These are phyloP conservation scores for Metschnikowia baotianmanensis DNA, from an alignment of 805 yeast genomes.

Conservation along the genomic window DNA sequence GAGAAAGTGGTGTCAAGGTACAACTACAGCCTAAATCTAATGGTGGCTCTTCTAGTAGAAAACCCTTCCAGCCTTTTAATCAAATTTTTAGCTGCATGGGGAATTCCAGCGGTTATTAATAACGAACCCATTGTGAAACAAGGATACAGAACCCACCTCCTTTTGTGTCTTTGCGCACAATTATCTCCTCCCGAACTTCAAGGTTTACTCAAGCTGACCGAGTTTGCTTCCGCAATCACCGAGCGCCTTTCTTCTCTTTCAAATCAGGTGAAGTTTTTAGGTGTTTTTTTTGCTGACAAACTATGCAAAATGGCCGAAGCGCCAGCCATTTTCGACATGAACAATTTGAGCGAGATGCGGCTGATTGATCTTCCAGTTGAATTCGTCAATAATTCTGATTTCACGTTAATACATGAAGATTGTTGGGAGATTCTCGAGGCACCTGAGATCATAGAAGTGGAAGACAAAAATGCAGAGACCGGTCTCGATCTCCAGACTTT, in stretches of 20 bases:
- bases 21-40: constrained; percentile 10
- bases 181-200: constrained; percentile 19
- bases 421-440: constrained; percentile 23
- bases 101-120: constrained; percentile 35
- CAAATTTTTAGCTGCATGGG: constrained; percentile 20
- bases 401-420: constrained; percentile 7
- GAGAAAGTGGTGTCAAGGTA: constrained; percentile 20
- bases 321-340: constrained; percentile 33
- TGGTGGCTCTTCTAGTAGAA: constrained; percentile 11
- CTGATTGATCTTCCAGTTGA: constrained; percentile 4
- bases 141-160: constrained; percentile 45
- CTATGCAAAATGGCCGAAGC: constrained; percentile 34
- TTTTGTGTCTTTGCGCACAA: constrained; percentile 36
- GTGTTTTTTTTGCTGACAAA: constrained; percentile 56
- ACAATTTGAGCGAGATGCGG: constrained; percentile 10
- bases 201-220: constrained; percentile 31
- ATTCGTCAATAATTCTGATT: not conserved
- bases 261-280: constrained; percentile 46
- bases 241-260: constrained; percentile 52
- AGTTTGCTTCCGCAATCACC: constrained; percentile 52
- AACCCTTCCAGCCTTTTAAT: not conserved
- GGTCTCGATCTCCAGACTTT: constrained; percentile 2
- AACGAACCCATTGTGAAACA: constrained; percentile 44
- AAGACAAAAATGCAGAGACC: constrained; percentile 7
- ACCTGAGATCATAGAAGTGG: constrained; percentile 14